Base-by-base conservation (phyloP, 345 rosid genomes). In the Sisymbrium irio region DNA sequence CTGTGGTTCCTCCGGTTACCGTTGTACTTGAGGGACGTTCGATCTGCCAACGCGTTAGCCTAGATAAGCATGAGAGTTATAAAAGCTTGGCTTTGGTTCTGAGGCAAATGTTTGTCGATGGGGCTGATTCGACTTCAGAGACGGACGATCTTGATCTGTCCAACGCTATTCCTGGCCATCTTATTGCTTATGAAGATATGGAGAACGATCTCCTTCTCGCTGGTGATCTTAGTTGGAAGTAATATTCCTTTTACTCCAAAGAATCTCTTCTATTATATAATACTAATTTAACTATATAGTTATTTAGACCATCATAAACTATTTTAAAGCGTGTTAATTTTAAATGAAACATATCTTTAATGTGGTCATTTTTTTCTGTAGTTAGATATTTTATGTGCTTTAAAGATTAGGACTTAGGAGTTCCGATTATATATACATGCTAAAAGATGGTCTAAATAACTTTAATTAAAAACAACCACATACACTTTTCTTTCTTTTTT, bases 171-270 rank as follows among this genome's bases (percentile, higher is more conserved):
- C 98, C 98, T 11, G 97, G 95, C 28, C 80, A 92, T 71, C 84
- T 88, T 45, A 62, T 92, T 59, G 97, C 95, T 47, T 92, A 92
- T 59, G 97, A 92, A 82, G 98, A 92, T 74, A 85, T 87, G 78
- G 98, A 92, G 80, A 87, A 88, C 47, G 98, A 92, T 81, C 93
- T 92, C 14, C 98, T 92, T 60, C 97, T 92, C 10, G 98, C 91
- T 5, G 98, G 98, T 42, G 98, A 92, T 78, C 98, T 92, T 50
- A 80, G 73, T 25, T 92, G 98, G 96, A 92, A 87, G 98, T 92
- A 88, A 41, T 82, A 42, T 49, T 11, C 36, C 35, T 58, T 9
- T 30, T 13, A 42, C 36, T 30, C 76, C 18, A 8, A 17, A 56
- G 14, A 47, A 9, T 33, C 19, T 32, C 25, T 56, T 56, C 4